A percentile compares a stretch with the other conserved stretches of the same genome.
Evolutionary conservation across 768 basidiomycete species (phyloP).

Genomic region (Pleurotus sapidus): DNA sequence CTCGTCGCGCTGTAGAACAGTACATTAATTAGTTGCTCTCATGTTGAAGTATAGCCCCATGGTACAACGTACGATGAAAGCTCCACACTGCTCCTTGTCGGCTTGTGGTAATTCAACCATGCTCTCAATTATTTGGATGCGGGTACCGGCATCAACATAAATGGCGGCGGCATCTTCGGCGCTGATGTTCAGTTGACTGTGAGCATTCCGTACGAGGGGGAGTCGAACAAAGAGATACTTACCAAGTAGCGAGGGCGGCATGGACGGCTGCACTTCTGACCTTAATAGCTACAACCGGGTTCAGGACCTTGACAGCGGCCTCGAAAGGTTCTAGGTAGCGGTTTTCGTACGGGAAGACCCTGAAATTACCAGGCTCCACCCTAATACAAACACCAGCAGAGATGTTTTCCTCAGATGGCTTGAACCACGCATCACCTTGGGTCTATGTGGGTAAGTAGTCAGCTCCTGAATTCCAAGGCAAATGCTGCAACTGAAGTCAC

Average conservation of each 20-base stretch:
- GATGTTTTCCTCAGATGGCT: conserved; percentile 79
- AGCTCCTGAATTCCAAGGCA: too few species aligned
- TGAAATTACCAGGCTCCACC: conserved; percentile 64
- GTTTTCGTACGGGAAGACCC: conserved; percentile 87
- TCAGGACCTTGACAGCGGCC: conserved; percentile 68
- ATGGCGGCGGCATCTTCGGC: conserved; percentile 58
- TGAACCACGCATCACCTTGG: conserved; percentile 84
- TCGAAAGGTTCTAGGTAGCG: conserved; percentile 80
- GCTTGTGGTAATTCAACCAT: conserved; percentile 67
- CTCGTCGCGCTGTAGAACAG: conserved; percentile 86
- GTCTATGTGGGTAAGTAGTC: conserved; percentile 39
- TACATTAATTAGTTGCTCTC: too few species aligned
- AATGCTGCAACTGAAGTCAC: conserved; percentile 21
- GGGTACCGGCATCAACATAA: conserved; percentile 75
- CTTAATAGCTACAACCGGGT: conserved; percentile 85
- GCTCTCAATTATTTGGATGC: conserved; percentile 81
- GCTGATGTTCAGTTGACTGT: conserved; percentile 28
- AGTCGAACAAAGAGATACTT: conserved; percentile 26
- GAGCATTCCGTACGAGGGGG: conserved; percentile 1
- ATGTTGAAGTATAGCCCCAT: too few species aligned
- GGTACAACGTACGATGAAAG: conserved; percentile 76
- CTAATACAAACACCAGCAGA: conserved; percentile 78
- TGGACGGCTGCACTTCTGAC: conserved; percentile 77
- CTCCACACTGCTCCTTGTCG: conserved; percentile 90
- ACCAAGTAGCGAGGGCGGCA: conserved; percentile 72